Base-by-base conservation (phyloP, 1,284 basidiomycete genomes). In the Irpex sp. region DNA sequence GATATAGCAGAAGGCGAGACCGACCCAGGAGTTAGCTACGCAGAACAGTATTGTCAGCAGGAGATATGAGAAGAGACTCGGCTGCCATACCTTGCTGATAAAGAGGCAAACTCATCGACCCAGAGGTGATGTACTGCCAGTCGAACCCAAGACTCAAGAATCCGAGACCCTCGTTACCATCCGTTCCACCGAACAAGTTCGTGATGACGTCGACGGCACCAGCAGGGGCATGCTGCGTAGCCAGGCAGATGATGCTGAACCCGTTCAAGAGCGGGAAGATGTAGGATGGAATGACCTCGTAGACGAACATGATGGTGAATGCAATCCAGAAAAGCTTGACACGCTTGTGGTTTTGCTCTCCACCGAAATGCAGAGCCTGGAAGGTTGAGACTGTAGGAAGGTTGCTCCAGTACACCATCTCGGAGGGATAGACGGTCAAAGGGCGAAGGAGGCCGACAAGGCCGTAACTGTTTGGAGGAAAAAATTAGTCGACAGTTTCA, bases 381-480 rank as follows among this genome's bases (percentile, higher is more conserved):
- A 88, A 88, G 34, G 86, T 81, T 5, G 84, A 78, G 34, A 88
- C 84, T 1, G 81, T 84, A 0, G 86, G 83, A 19, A 87, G 73
- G 68, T 83, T 85, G 59, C 61, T 70, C 78, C 88, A 89, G 74
- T 88, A 89, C 36, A 91, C 85, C 85, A 88, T 87, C 71, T 86
- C 84, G n/a, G 85, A 84, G 0, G 88, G 88, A 71, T 86, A 86
- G 15, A 89, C 87, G 0, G 85, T 84, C 54, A 89, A 78, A 8
- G 84, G 84, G 3, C 84, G 80, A 6, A 86, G 72, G 5, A 86
- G 69, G 3, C 85, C 85, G 34, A 86, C 81, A 1, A 89, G 74
- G 6, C 86, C 86, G 68, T 87, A 88, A 11, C 82, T 83, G 55
- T 15, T 34, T 17, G 31, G 5, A 58, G 5, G 7, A 15, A 36